A percentile compares a stretch with the other conserved stretches of the same genome.
Evolutionary conservation across 257 asterid species (phyloP).

Genomic region (Jaltomata sinuosa): DNA sequence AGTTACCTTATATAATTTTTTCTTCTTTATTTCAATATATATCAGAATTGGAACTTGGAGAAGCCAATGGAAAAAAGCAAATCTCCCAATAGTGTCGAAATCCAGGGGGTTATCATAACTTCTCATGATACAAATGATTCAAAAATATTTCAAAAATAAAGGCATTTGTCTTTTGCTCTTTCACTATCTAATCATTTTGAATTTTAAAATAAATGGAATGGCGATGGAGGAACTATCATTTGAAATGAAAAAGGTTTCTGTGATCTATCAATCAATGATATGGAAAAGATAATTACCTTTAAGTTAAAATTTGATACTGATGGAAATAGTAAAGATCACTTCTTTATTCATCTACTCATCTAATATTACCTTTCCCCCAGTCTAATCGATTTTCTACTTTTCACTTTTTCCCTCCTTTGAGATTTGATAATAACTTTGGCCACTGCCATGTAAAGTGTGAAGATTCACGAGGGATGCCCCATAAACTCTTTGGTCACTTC

Average conservation of each 20-base stretch:
- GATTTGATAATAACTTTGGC: background rate
- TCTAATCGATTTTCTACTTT: background rate
- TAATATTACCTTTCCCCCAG: background rate
- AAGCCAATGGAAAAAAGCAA: background rate
- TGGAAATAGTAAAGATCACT: background rate
- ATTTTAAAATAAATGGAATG: conserved; percentile 23
- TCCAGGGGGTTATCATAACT: conserved; percentile 6
- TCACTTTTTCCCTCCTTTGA: background rate
- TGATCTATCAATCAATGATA: conserved; percentile 38
- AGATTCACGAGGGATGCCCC: background rate
- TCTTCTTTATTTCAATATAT: no score
- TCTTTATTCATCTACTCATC: background rate
- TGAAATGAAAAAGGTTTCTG: background rate
- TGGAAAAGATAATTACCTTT: conserved; percentile 44
- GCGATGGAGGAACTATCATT: conserved; percentile 13
- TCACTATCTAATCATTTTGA: conserved; percentile 20
- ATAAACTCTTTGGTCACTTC: background rate
- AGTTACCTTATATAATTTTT: no score
- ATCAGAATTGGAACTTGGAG: background rate
- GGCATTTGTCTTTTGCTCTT: background rate
- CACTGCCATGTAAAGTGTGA: background rate
- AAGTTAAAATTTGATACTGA: conserved; percentile 1
- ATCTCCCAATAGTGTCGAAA: background rate
- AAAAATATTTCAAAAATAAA: conserved; percentile 1
- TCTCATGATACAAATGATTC: conserved; percentile 15